Evolutionary conservation across 2,329 filamentous ascomycete genomes (phyloP).

Genomic region (Kalaharituber pfeilii): DNA sequence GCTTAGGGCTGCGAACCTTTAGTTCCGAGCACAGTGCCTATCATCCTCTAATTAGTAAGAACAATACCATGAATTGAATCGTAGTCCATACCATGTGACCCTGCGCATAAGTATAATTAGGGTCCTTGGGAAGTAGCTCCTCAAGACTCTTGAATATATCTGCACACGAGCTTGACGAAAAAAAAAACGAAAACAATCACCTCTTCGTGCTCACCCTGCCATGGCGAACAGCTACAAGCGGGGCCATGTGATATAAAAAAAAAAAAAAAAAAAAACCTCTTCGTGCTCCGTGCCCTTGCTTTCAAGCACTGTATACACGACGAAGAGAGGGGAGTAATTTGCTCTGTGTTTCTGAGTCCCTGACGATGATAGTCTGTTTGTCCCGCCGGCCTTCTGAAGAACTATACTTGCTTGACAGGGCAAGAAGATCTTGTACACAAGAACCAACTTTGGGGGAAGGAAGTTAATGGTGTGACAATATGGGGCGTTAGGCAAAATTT

Average conservation of each 20-base stretch:
- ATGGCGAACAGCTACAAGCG: no score
- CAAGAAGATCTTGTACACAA: conserved; percentile 19
- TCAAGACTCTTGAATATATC: conserved; percentile 16
- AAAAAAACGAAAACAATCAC: no score
- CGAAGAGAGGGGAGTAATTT: conserved; percentile 12
- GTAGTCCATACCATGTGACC: not conserved
- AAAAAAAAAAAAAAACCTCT: conserved; percentile 24
- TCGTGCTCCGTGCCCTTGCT: conserved; percentile 28
- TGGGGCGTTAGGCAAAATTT: not conserved
- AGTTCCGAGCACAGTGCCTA: not conserved
- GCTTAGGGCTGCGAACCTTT: not conserved
- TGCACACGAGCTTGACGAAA: not conserved
- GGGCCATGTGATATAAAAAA: no score
- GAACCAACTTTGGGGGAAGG: conserved; percentile 16
- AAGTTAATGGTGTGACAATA: conserved; percentile 6
- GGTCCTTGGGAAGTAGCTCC: conserved; percentile 19
- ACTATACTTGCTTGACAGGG: conserved; percentile 17
- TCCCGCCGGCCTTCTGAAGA: conserved; percentile 26
- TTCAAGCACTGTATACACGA: conserved; percentile 25
- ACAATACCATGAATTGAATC: not conserved
- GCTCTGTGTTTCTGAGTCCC: conserved; percentile 23
- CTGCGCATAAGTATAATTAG: conserved; percentile 7
- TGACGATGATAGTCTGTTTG: conserved; percentile 26
- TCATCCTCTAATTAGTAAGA: not conserved
- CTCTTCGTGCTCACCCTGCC: no score